Base-by-base conservation (phyloP, 164 flowering plant species). In the Chimonanthus praecox region DNA sequence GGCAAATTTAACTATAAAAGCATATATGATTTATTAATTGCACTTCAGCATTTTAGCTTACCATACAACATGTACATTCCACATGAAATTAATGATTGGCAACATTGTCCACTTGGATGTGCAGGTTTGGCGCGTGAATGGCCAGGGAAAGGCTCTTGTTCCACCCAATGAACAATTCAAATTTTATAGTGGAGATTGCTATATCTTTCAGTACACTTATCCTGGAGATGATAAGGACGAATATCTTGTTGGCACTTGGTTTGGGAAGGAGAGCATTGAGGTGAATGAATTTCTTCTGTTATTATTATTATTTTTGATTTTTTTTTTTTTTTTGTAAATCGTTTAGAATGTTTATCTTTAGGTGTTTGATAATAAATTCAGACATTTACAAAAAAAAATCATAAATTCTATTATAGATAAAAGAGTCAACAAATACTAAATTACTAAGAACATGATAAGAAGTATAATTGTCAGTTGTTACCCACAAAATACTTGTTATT, bases 111-210 rank as follows among this genome's bases (percentile, higher is more conserved):
- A 45, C 45, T n/a, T 80, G 73, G 71, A 71, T 82, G 54, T 49
- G 49, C 88, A 96, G 99, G 97, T 90, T 74, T 96, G 99, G 99
- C 95, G 89, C 73, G 89, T 96, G 64, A 84, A 88, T 84, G 97
- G 89, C 20, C 73, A 88, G 76, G 87, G 87, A 77, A 96, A 90
- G 84, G 80, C 78, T 80, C 89, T 84, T 64, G 84, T 94, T 77
- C 73, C 89, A 61, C 82, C 88, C 69, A 75, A 94, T 33, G 97
- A 96, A 51, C 97, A 88, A 81, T 83, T 94, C 64, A 96, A 92
- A 68, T 90, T 96, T 74, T 96, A 91, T 78, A 83, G 89, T 77
- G 99, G 99, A 70, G 99, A 92, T 77, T 94, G 98, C 83, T 96
- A 88, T 74, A 90, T 94, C 64, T 96, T 96, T 80, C 95, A 92